Evolutionary conservation across 2,329 filamentous ascomycete species (phyloP).

Genomic region (Fusarium poae): DNA sequence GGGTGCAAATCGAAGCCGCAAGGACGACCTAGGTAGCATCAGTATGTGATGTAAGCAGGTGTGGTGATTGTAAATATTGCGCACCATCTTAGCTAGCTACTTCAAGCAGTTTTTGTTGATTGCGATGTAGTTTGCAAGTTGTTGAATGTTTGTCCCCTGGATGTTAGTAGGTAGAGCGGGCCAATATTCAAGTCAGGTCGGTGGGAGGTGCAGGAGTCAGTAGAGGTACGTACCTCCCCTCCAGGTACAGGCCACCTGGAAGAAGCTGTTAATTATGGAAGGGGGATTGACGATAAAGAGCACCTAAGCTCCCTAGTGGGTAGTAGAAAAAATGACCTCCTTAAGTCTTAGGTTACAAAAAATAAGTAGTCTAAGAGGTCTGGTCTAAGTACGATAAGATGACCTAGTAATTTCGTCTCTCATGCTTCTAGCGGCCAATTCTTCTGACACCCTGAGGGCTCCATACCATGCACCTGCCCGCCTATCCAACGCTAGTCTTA

Average conservation of each 20-base stretch:
- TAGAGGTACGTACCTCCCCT: slow-evolving; percentile 40
- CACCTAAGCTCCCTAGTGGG: too few relatives aligned
- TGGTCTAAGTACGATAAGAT: too few relatives aligned
- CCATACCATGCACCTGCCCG: not conserved
- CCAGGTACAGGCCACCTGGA: slow-evolving; percentile 41
- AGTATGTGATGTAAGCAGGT: slow-evolving; percentile 32
- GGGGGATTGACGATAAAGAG: not conserved
- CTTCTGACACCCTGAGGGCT: too few relatives aligned
- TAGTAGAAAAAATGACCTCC: too few relatives aligned
- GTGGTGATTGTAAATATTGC: slow-evolving; percentile 27
- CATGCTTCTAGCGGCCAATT: too few relatives aligned
- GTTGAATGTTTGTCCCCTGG: slow-evolving; percentile 48
- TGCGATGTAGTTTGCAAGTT: slow-evolving; percentile 38
- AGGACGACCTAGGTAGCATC: slow-evolving; percentile 82
- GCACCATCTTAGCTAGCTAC: slow-evolving; percentile 57
- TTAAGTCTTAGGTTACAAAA: too few relatives aligned
- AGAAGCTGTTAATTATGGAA: slow-evolving; percentile 33
- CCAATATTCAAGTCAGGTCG: slow-evolving; percentile 50
- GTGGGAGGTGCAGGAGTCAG: slow-evolving; percentile 42
- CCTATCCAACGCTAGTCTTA: slow-evolving; percentile 28
- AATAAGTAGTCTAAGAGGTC: too few relatives aligned
- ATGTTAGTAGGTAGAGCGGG: slow-evolving; percentile 48
- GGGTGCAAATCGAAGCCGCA: slow-evolving; percentile 98
- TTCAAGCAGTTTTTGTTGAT: slow-evolving; percentile 39
- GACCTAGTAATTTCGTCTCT: too few relatives aligned